A percentile compares a stretch with the other conserved stretches of the same genome.
Evolutionary conservation across 1,284 basidiomycete genomes (phyloP).

Genomic region (Tilletia horrida): DNA sequence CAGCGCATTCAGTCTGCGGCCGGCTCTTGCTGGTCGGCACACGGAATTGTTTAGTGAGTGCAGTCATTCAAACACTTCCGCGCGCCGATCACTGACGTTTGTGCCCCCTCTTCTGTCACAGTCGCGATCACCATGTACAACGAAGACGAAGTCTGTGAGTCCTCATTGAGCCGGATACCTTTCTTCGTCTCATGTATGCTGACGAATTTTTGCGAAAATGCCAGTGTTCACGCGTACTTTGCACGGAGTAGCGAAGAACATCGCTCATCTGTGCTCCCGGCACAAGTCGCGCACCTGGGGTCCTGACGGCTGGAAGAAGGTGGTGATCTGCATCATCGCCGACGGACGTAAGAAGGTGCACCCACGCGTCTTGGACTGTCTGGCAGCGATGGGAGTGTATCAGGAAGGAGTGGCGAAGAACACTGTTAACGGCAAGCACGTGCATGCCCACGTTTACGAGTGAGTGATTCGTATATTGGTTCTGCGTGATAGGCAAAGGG

Average conservation of each 20-base stretch:
- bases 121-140: slow-evolving; percentile 78
- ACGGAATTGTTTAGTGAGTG: slow-evolving; percentile 73
- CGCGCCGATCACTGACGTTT: not conserved
- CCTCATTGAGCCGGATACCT: not conserved
- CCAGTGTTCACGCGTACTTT: slow-evolving; percentile 81
- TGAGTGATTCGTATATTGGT: slow-evolving; percentile 2
- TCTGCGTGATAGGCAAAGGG: not conserved
- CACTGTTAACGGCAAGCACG: slow-evolving; percentile 77
- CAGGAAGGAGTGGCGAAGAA: slow-evolving; percentile 79
- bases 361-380: slow-evolving; percentile 86
- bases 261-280: slow-evolving; percentile 69
- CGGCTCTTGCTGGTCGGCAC: slow-evolving; percentile 72
- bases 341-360: slow-evolving; percentile 90
- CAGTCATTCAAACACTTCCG: too few relatives aligned
- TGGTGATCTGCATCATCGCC: slow-evolving; percentile 68
- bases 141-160: slow-evolving; percentile 72
- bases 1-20: slow-evolving; percentile 77
- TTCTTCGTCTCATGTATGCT: too few relatives aligned
- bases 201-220: not conserved
- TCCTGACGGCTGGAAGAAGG: slow-evolving; percentile 91
- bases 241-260: slow-evolving; percentile 81
- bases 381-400: slow-evolving; percentile 61
- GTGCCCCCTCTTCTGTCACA: not conserved
- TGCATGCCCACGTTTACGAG: slow-evolving; percentile 92
- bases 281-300: slow-evolving; percentile 96